Conservation (phyloP, 352 stramenopile genomes). For the Lagenidium giganteum region DNA sequence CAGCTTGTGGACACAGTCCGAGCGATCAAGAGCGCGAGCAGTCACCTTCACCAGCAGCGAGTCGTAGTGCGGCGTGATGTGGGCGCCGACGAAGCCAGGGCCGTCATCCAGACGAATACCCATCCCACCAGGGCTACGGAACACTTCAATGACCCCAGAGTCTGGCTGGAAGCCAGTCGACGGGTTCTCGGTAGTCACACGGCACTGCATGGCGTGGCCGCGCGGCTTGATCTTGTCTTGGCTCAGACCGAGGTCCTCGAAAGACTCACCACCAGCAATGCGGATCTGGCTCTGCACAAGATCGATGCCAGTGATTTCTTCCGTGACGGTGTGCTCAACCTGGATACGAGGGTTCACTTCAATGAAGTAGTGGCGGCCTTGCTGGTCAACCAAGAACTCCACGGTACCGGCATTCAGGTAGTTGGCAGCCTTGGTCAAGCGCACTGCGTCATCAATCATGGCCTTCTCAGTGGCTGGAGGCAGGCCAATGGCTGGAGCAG, state of each 20-base stretch:
- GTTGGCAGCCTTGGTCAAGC: constrained; percentile 86
- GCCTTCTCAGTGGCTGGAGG: constrained; percentile 75
- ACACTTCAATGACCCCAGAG: constrained; percentile 96
- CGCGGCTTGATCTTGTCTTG: constrained; percentile 92
- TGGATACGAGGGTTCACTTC: constrained; percentile 99
- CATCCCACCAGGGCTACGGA: constrained; percentile 92
- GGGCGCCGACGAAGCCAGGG: constrained; percentile 92
- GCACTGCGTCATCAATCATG: constrained; percentile 92
- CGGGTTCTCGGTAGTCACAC: constrained; percentile 96
- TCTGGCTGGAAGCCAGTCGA: constrained; percentile 94
- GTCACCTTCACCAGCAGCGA: constrained; percentile 98
- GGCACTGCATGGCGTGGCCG: constrained; percentile 96
- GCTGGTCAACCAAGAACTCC: constrained; percentile 97
- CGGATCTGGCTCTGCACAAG: constrained; percentile 96
- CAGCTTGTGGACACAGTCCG: constrained; percentile 91
- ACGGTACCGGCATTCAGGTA: constrained; percentile 98
- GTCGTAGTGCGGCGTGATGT: constrained; percentile 98
- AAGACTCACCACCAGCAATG: constrained; percentile 90
- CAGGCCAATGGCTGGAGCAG: constrained; percentile 87
- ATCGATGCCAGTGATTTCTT: constrained; percentile 93
- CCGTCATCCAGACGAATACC: constrained; percentile 96
- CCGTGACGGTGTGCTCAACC: constrained; percentile 92
- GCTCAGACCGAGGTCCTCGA: constrained; percentile 91
- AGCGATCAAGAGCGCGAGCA: constrained; percentile 85
- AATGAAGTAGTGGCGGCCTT: constrained; percentile 94